These are phyloP conservation scores for Rosa lucieae DNA, from an alignment of 306 rosid genomes.

Conservation along the genomic window DNA sequence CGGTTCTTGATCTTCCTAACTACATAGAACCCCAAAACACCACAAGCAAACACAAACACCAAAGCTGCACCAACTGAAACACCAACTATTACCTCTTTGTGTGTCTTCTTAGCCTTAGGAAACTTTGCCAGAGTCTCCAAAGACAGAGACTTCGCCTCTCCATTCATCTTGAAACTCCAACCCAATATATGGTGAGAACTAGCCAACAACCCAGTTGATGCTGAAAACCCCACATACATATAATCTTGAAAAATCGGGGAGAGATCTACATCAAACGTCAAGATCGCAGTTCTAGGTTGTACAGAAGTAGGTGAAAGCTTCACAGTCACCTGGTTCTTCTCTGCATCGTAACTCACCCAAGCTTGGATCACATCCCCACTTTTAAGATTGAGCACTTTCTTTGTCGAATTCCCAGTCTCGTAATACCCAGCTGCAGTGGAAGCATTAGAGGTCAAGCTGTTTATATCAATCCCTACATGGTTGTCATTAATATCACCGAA, in stretches of 20 bases:
- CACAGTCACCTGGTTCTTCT: constrained; percentile 29
- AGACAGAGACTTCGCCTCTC: constrained; percentile 40
- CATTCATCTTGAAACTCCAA: constrained; percentile 59
- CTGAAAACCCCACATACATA: constrained; percentile 62
- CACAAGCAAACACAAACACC: constrained; percentile 12
- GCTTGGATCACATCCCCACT: constrained; percentile 48
- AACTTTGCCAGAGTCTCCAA: constrained; percentile 45
- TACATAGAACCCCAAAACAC: constrained; percentile 22
- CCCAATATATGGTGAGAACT: constrained; percentile 54
- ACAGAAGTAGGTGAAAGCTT: constrained; percentile 43
- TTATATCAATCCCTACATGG: constrained; percentile 51
- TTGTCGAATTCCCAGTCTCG: not conserved
- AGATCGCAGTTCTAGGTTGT: constrained; percentile 46
- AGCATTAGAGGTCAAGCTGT: constrained; percentile 48
- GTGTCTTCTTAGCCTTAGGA: constrained; percentile 17
- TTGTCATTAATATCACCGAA: constrained; percentile 51
- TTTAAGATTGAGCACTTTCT: constrained; percentile 36
- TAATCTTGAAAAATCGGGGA: constrained; percentile 40
- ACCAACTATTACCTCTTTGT: constrained; percentile 23
- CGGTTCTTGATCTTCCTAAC: constrained; percentile 32
- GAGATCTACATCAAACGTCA: constrained; percentile 46
- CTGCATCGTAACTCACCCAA: constrained; percentile 55
- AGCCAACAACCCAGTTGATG: constrained; percentile 48
- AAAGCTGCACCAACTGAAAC: constrained; percentile 30
- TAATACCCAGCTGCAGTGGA: constrained; percentile 38